Base-by-base conservation (phyloP, 2,329 filamentous ascomycete species). In the Phialophora tarda region DNA sequence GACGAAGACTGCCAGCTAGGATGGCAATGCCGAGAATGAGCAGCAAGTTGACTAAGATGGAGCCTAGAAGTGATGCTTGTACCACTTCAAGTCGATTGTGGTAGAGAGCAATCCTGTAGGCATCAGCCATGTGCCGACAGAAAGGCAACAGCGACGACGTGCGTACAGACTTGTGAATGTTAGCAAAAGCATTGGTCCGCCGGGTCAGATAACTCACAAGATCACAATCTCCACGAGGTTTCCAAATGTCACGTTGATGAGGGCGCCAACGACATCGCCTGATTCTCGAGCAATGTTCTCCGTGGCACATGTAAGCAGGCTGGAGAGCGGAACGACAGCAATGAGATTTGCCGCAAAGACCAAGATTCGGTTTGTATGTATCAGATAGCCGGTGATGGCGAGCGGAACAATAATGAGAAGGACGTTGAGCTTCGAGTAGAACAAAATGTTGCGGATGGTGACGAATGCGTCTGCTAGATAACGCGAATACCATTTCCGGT, bases 41-140 rank as follows among this genome's bases (percentile, higher is more conserved):
- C 8, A 98, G 85, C 70, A 97, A 88, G 79, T 98, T 98, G 69
- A 94, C 97, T 28, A 98, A 84, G 73, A 98, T 96, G 74, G 91
- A 95, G 59, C 94, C 94, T 30, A 98, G 88, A 92, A 98, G 97
- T 69, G 92, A 96, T 23, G 94, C 90, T 80, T 98, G 95, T 17
- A 98, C 94, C 70, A 98, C 95, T 30, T 89, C 82, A 28, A 96
- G 86, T 78, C 96, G 86, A 58, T 84, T 77, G 65, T 95, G 85
- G 28, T 85, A 80, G 48, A 97, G 80, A 1, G 93, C 93, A 72
- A 97, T 90, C 71, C 97, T 87, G 30, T 21, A 24, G 59, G 23
- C 21, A 11, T 63, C 28, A 63, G 53, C 38, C n/a, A 63, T 24
- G 17, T 26, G 14, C 34, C 30, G 23, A 24, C n/a, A 21, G 30